phyloP scores from a whole-genome alignment of 2,329 filamentous ascomycete species.

The Apiospora aurea region DNA sequence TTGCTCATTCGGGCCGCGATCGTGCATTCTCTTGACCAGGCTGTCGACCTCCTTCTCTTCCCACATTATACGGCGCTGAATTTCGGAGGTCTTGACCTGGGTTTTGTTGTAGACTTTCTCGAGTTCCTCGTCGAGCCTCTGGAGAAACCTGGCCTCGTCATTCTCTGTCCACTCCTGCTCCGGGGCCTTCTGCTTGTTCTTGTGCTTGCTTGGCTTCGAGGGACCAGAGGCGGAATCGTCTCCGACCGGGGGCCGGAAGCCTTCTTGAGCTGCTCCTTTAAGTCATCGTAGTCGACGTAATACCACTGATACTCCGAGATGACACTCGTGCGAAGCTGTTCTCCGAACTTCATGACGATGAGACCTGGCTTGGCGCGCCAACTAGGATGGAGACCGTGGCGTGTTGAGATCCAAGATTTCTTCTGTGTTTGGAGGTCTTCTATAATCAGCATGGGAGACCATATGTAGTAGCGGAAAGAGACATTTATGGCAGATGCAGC shows the following conservation, averaged over 20 bases:
- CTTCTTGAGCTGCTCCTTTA: slow-evolving; percentile 86
- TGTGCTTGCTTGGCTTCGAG: slow-evolving; percentile 40
- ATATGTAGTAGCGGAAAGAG: not conserved
- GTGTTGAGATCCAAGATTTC: slow-evolving; percentile 34
- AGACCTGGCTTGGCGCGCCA: slow-evolving; percentile 53
- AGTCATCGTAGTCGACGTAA: slow-evolving; percentile 96
- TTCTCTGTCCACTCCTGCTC: slow-evolving; percentile 84
- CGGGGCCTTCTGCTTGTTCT: slow-evolving; percentile 46
- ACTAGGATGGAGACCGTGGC: slow-evolving; percentile 28
- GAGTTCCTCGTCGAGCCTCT: slow-evolving; percentile 86
- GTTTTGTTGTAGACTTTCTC: slow-evolving; percentile 99
- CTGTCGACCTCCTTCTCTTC: slow-evolving; percentile 81
- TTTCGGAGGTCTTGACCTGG: slow-evolving; percentile 96
- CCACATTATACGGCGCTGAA: slow-evolving; percentile 88
- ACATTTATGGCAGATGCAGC: not conserved
- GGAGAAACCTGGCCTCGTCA: slow-evolving; percentile 88
- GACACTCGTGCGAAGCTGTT: slow-evolving; percentile 93
- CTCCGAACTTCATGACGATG: slow-evolving; percentile 84
- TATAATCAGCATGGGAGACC: slow-evolving; percentile 57
- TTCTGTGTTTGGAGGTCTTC: slow-evolving; percentile 41
- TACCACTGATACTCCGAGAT: slow-evolving; percentile 98
- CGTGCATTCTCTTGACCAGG: slow-evolving; percentile 72
- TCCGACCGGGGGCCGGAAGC: slow-evolving; percentile 59
- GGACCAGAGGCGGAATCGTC: slow-evolving; percentile 48
- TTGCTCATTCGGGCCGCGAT: slow-evolving; percentile 62